Evolutionary conservation across 495 filamentous ascomycete genomes (phyloP).

Genomic region (Xylaria nigripes): DNA sequence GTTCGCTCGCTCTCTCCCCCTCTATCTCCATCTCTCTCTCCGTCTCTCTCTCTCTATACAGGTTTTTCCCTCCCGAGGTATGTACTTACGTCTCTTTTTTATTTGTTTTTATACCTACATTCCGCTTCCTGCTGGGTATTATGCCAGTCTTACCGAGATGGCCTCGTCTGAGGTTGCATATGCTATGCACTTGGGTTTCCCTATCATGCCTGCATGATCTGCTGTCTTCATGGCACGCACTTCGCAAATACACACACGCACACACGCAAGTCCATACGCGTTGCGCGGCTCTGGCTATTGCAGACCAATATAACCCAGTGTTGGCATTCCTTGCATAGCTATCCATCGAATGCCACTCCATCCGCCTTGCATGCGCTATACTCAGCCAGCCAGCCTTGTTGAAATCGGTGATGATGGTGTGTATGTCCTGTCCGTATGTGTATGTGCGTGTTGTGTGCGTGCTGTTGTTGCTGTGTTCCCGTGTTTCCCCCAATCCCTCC

Average conservation of each 20-base stretch:
- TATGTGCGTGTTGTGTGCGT: not conserved
- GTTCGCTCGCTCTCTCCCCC: no score
- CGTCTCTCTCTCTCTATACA: not conserved
- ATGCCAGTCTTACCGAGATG: constrained; percentile 1
- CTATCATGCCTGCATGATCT: constrained; percentile 8
- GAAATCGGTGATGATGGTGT: not conserved
- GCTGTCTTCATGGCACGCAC: constrained; percentile 2
- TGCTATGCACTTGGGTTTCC: constrained; percentile 10
- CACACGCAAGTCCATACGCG: constrained; percentile 1
- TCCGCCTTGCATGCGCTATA: constrained; percentile 5
- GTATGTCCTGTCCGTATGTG: not conserved
- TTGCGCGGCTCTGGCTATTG: constrained; percentile 5
- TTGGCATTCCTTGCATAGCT: constrained; percentile 1
- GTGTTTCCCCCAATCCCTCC: not conserved
- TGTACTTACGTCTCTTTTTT: not conserved
- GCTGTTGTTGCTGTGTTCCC: not conserved
- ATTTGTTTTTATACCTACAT: not conserved
- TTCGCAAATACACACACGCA: not conserved
- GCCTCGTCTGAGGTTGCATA: constrained; percentile 12
- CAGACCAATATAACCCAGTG: not conserved
- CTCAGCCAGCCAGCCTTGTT: constrained; percentile 9
- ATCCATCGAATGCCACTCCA: not conserved
- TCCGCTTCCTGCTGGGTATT: not conserved
- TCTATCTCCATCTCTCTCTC: no score
- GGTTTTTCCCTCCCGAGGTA: not conserved